Evolutionary conservation across 2,329 filamentous ascomycete species (phyloP).

Genomic region (Fusarium decemcellulare): DNA sequence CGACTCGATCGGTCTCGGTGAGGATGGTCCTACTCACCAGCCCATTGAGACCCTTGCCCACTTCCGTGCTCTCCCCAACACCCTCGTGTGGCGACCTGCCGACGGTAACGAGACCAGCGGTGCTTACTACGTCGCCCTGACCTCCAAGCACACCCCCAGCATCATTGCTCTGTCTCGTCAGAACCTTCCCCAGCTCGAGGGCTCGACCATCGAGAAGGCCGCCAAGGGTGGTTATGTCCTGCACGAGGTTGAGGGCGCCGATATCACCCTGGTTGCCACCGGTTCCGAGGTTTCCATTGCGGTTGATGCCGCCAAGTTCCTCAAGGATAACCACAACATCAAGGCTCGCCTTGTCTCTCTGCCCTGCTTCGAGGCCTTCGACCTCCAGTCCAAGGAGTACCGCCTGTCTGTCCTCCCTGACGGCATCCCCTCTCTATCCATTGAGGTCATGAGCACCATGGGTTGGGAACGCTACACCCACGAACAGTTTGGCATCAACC

Average conservation of each 20-base stretch:
- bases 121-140: slow-evolving; percentile 96
- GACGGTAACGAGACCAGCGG: slow-evolving; percentile 99
- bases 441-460: slow-evolving; percentile 97
- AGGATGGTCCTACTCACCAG: slow-evolving; percentile 99
- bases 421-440: slow-evolving; percentile 91
- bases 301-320: slow-evolving; percentile 91
- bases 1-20: slow-evolving; percentile 98
- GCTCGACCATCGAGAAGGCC: slow-evolving; percentile 88
- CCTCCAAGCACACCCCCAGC: slow-evolving; percentile 89
- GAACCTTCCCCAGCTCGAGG: slow-evolving; percentile 98
- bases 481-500: slow-evolving; percentile 99
- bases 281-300: slow-evolving; percentile 97
- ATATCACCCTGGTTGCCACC: slow-evolving; percentile 92
- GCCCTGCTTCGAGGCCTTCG: slow-evolving; percentile 98
- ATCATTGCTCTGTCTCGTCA: slow-evolving; percentile 97
- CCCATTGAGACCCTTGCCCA: slow-evolving; percentile 98
- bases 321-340: slow-evolving; percentile 90
- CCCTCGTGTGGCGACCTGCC: slow-evolving; percentile 99
- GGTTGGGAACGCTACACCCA: slow-evolving; percentile 99
- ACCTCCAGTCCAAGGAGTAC: slow-evolving; percentile 95
- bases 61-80: slow-evolving; percentile 99
- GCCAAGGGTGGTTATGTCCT: slow-evolving; percentile 96
- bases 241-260: slow-evolving; percentile 85
- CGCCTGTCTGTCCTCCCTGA: slow-evolving; percentile 92
- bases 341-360: slow-evolving; percentile 94